phyloP scores from a whole-genome alignment of 139 green algal genomes.

The Spirogloea muscicola region DNA sequence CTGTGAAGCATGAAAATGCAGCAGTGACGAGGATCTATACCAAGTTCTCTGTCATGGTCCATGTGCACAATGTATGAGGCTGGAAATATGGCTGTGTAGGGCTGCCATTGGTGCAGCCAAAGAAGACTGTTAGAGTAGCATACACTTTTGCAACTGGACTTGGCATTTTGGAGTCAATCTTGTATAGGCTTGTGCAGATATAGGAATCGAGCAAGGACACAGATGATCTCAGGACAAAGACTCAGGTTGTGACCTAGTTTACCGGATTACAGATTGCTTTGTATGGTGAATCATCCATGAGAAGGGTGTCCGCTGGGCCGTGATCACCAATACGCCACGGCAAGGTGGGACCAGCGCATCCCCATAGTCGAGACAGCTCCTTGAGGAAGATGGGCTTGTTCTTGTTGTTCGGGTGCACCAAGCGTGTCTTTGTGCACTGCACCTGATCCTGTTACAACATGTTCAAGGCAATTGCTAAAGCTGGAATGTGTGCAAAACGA shows the following conservation, averaged over 20 bases:
- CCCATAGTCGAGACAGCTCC: constrained; percentile 44
- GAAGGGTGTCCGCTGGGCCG: constrained; percentile 47
- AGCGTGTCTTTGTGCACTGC: constrained; percentile 29
- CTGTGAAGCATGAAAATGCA: background rate
- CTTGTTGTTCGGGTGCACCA: constrained; percentile 40
- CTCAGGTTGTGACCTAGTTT: background rate
- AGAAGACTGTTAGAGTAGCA: background rate
- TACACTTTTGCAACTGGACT: too few relatives aligned
- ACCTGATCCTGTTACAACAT: constrained; percentile 19
- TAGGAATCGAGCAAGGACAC: background rate
- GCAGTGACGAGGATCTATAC: background rate
- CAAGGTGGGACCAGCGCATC: background rate
- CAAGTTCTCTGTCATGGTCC: background rate
- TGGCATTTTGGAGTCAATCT: too few relatives aligned
- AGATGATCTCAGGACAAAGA: background rate
- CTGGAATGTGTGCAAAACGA: too few relatives aligned
- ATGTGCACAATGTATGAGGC: background rate
- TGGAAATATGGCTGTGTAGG: background rate
- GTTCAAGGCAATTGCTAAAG: background rate
- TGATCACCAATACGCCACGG: constrained; percentile 6
- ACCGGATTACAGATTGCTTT: constrained; percentile 43
- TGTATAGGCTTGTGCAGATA: background rate
- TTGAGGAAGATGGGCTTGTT: constrained; percentile 52
- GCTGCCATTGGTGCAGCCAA: background rate
- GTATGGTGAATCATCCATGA: constrained; percentile 47